These are phyloP conservation scores for Ophiostoma novo-ulmi DNA, from an alignment of 2,329 filamentous ascomycete species.

Conservation along the genomic window DNA sequence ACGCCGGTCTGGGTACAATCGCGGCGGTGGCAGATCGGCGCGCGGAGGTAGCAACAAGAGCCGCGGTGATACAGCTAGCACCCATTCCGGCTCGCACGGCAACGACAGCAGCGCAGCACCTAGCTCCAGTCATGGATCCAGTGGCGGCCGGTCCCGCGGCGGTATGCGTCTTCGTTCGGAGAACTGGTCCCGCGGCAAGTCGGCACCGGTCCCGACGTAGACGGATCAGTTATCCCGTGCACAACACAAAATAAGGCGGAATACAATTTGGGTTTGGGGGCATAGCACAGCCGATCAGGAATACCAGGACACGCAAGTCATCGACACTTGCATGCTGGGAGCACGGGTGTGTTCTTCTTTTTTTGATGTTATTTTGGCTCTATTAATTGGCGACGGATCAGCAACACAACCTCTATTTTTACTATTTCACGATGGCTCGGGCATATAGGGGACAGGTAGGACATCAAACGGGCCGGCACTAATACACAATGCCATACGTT, in stretches of 20 bases:
- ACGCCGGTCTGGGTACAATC: constrained; percentile 17
- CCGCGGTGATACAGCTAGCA: constrained; percentile 22
- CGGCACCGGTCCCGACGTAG: background rate
- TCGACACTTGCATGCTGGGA: background rate
- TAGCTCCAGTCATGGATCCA: constrained; percentile 16
- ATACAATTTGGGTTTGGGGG: background rate
- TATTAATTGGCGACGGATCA: background rate
- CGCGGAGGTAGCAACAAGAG: constrained; percentile 18
- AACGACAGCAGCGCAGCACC: constrained; percentile 20
- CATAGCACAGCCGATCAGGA: background rate
- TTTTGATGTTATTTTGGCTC: constrained; percentile 1
- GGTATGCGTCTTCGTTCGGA: background rate
- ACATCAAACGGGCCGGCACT: background rate
- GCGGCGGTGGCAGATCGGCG: constrained; percentile 21
- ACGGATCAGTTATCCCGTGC: too few relatives aligned
- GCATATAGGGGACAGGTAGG: background rate
- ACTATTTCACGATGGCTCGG: background rate
- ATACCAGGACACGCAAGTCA: background rate
- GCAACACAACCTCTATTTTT: background rate
- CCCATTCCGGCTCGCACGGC: constrained; percentile 24
- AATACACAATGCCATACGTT: background rate
- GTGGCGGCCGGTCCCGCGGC: constrained; percentile 22
- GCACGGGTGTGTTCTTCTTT: background rate
- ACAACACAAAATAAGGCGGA: background rate
- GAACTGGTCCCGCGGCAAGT: constrained; percentile 23